A percentile compares a stretch with the other conserved stretches of the same genome.
phyloP scores from a whole-genome alignment of 2,329 filamentous ascomycete genomes.

The Niveomyces coronatus region DNA sequence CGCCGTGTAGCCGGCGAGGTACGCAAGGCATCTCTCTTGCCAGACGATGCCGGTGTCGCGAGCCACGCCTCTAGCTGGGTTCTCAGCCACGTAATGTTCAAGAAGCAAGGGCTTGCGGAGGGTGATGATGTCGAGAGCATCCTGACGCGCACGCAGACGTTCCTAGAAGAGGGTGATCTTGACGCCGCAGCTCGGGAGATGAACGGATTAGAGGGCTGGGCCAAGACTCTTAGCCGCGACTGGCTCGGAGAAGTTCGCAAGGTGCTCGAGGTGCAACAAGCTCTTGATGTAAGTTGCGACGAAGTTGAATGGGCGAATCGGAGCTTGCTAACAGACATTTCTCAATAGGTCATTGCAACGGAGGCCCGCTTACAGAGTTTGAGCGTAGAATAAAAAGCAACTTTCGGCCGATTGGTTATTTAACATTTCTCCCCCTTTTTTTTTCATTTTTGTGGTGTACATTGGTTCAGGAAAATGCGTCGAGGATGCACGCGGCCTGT shows the following conservation, averaged over 20 bases:
- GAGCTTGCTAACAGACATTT: slow-evolving; percentile 16
- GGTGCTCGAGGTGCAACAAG: slow-evolving; percentile 91
- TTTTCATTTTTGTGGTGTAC: slow-evolving; percentile 29
- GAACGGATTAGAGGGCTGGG: slow-evolving; percentile 88
- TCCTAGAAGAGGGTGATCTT: slow-evolving; percentile 85
- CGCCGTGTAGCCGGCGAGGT: slow-evolving; percentile 85
- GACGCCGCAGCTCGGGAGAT: slow-evolving; percentile 90
- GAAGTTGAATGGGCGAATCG: slow-evolving; percentile 2
- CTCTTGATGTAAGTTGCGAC: slow-evolving; percentile 67
- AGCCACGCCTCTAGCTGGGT: slow-evolving; percentile 86
- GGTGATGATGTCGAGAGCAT: slow-evolving; percentile 92
- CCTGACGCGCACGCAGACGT: slow-evolving; percentile 76
- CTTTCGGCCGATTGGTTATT: no score
- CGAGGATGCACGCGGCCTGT: slow-evolving; percentile 20
- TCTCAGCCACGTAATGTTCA: slow-evolving; percentile 91
- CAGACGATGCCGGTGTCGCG: slow-evolving; percentile 87
- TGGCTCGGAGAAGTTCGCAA: slow-evolving; percentile 87
- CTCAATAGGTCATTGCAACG: slow-evolving; percentile 68
- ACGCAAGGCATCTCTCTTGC: slow-evolving; percentile 83
- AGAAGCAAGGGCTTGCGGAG: slow-evolving; percentile 75
- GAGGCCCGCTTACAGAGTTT: slow-evolving; percentile 85
- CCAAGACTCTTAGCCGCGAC: slow-evolving; percentile 86
- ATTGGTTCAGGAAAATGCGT: slow-evolving; percentile 17
- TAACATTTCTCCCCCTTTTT: slow-evolving; percentile 18
- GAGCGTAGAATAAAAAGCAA: slow-evolving; percentile 57